Evolutionary conservation across 2,329 filamentous ascomycete species (phyloP), one percentile per base, ranked within the genome.

Genomic region (Aciculosporium take): DNA sequence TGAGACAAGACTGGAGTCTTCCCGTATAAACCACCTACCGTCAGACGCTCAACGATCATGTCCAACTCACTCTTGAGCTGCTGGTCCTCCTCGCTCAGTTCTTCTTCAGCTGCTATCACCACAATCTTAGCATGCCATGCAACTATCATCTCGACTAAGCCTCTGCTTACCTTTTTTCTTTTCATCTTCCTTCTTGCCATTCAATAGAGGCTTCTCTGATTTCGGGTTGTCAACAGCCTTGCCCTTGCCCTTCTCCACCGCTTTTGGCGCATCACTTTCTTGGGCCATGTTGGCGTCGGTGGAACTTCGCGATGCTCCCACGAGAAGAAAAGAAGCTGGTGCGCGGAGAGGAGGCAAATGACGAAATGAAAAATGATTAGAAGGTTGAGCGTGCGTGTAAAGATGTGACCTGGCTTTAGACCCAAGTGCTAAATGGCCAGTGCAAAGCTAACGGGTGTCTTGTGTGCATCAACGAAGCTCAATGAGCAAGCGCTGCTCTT

Each of bases 11-110:
- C 3, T 27, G 13, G 1, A 13, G 17, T 12, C 15, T n/a, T 18
- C 7, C 12, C 6, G 35, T 7, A 4, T 33, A 3, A 4, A 24
- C 1, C 20, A 53, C 65, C 55, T 68, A 93, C 87, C 62, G 84
- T 84, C 73, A 98, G 71, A 57, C 91, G 78, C 68, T 98, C 91
- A 7, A 95, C 89, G 40, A 98, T 76, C 88, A 96, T 93, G 51
- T 98, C 91, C 47, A 98, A 79, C 66, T 98, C 91, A 57, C 75
- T 88, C 72, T 98, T 98, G 57, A 98, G 78, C 69, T 96, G 88
- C 66, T 96, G 88, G 51, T 98, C 91, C 64, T 98, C 91, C 57
- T 98, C 91, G 57, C 75, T 98, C 53, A 98, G 80, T 66, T 98
- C 91, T 66, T 96, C 89, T 68, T 72, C 60, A 56, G 61, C 65